Base-by-base conservation (phyloP, 768 basidiomycete species). In the Russula ochroleuca region DNA sequence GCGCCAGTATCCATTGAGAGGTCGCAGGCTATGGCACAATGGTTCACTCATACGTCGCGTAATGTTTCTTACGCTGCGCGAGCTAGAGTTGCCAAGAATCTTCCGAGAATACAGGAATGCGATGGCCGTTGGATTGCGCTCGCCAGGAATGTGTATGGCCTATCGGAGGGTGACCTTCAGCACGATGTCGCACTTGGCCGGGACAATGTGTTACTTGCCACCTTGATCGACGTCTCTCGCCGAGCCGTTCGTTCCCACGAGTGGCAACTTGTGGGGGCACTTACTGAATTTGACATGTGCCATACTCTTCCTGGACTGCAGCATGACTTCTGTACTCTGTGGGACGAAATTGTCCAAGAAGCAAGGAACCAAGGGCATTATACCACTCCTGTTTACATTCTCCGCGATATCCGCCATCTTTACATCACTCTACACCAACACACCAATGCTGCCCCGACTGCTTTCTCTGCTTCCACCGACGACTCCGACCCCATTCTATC, bases 141-240 rank as follows among this genome's bases (percentile, higher is more conserved):
- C 23, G 60, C 41, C 2, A 37, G 10, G 8, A 17, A 28, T 33
- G 11, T 28, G 37, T 33, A 48, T 3, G 35, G 45, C 3, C 17
- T 55, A 43, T 4, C 10, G 2, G 13, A 48, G 8, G 5, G 1
- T 19, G 4, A 48, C 41, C 33, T 61, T 28, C 60, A 23, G 23
- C 9, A 54, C 21, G 19, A 47, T 17, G 21, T 45, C 23, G 9
- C 51, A 10, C 51, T 47, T 28, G 61, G 41, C 17, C 28, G 49
- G 14, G 35, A 55, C 11, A 62, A 47, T n/a, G 15, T 62, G 4
- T 49, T 40, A 4, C 61, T 62, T 17, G 25, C 47, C 25, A 56
- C 25, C 28, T 23, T 56, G 14, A 54, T 62, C 35, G 8, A 11
- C 41, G 19, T 19, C 41, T 41, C 41, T 41, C 47, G 33, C 19